Conservation (phyloP, 176 grass and related monocot genomes). For the Carex kokanica region DNA sequence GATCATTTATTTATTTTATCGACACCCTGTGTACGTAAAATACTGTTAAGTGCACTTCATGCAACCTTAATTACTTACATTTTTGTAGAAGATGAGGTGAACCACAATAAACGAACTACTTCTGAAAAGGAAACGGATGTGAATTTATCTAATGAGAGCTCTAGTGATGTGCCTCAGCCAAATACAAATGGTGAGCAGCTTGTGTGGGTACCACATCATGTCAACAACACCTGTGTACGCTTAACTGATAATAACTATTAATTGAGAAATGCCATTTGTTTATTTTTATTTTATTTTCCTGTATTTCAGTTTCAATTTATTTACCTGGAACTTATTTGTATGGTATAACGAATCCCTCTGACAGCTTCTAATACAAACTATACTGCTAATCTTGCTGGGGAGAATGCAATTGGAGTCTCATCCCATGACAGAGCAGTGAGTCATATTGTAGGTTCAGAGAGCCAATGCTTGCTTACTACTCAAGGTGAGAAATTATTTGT, state of each 20-base stretch:
- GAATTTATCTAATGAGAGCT: conserved; percentile 2
- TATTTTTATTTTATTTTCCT: background rate
- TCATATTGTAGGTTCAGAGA: background rate
- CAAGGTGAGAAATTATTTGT: background rate
- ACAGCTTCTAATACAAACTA: background rate
- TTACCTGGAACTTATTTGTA: background rate
- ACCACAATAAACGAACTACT: background rate
- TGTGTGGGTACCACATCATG: background rate
- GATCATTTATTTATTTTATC: background rate
- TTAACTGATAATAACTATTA: background rate
- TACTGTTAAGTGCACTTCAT: background rate
- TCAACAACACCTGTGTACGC: background rate
- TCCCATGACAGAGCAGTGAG: background rate
- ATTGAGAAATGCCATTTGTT: background rate
- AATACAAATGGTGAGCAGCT: background rate
- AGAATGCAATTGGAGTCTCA: background rate
- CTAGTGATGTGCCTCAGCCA: background rate
- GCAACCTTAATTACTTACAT: background rate
- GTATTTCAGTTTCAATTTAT: background rate
- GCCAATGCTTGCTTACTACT: background rate
- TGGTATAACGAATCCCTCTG: background rate
- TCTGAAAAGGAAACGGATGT: background rate
- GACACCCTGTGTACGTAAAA: background rate
- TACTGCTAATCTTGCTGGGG: background rate
- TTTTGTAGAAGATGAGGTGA: conserved; percentile 12